Conservation (phyloP, 179 eudicot species). For the Sideroxylon spinosum region DNA sequence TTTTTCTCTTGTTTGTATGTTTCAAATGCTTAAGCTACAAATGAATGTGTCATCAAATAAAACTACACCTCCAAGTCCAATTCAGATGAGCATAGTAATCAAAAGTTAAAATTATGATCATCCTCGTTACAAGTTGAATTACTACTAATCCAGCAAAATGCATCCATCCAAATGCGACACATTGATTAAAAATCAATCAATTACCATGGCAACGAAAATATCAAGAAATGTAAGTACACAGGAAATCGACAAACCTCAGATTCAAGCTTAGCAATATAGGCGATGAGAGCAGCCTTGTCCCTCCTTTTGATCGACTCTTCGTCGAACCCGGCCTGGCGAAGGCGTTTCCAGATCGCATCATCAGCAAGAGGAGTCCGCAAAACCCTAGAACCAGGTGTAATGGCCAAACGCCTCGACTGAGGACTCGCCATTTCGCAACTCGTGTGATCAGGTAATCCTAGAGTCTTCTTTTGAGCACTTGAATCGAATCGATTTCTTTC, state of each 20-base stretch:
- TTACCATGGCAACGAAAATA: background rate
- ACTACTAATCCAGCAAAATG: background rate
- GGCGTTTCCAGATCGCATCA: conserved; percentile 66
- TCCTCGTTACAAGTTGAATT: background rate
- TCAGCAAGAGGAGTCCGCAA: conserved; percentile 44
- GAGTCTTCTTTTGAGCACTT: background rate
- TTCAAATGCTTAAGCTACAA: background rate
- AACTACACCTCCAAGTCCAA: background rate
- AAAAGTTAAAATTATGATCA: background rate
- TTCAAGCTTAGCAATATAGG: conserved; percentile 87
- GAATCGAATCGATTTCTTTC: background rate
- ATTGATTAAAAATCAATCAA: background rate
- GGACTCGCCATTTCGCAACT: conserved; percentile 46
- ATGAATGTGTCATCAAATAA: background rate
- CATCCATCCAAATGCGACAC: background rate
- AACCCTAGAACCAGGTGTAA: conserved; percentile 39
- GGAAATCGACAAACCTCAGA: conserved; percentile 48
- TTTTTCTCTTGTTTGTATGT: no score
- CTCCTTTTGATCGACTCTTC: conserved; percentile 85
- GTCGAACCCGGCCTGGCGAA: conserved; percentile 75
- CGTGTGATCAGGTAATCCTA: conserved; percentile 16
- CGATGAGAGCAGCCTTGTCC: conserved; percentile 86
- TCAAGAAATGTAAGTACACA: background rate
- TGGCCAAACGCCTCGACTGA: conserved; percentile 32
- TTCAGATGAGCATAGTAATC: no score